Percentiles rank a stretch among this genome's conserved stretches.
These are phyloP conservation scores for Sporothrix pallida DNA, from an alignment of 2,329 filamentous ascomycete genomes.

Conservation along the genomic window DNA sequence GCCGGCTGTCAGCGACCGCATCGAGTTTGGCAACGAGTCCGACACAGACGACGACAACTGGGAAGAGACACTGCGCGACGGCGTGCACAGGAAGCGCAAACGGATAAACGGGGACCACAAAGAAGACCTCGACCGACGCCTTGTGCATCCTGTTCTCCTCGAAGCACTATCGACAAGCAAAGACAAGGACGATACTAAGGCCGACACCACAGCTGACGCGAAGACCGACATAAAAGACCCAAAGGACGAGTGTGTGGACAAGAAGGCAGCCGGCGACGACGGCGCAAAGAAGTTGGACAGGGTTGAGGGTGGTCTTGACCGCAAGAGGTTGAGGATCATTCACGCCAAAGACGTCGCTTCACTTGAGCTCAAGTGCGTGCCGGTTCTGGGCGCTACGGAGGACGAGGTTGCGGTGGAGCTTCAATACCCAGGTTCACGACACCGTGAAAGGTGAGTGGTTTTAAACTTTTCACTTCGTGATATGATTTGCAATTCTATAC, in stretches of 20 bases:
- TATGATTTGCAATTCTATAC: slow-evolving; percentile 26
- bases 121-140: slow-evolving; percentile 47
- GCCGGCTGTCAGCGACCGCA: slow-evolving; percentile 53
- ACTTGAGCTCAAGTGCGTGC: slow-evolving; percentile 57
- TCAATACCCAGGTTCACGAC: slow-evolving; percentile 75
- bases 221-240: slow-evolving; percentile 41
- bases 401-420: slow-evolving; percentile 69
- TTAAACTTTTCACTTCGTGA: not conserved
- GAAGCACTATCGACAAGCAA: slow-evolving; percentile 38
- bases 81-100: slow-evolving; percentile 55
- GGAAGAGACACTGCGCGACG: slow-evolving; percentile 52
- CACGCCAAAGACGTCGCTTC: slow-evolving; percentile 65
- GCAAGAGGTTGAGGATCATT: slow-evolving; percentile 56
- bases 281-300: slow-evolving; percentile 10
- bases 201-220: slow-evolving; percentile 40
- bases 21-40: slow-evolving; percentile 57
- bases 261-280: not conserved
- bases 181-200: slow-evolving; percentile 40
- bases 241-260: slow-evolving; percentile 32
- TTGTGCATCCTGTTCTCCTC: slow-evolving; percentile 54
- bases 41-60: slow-evolving; percentile 60
- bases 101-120: slow-evolving; percentile 26
- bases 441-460: slow-evolving; percentile 43
- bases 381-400: slow-evolving; percentile 55
- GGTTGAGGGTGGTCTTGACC: slow-evolving; percentile 43